Evolutionary conservation across 306 rosid genomes (phyloP).

Genomic region (Delonix regia): DNA sequence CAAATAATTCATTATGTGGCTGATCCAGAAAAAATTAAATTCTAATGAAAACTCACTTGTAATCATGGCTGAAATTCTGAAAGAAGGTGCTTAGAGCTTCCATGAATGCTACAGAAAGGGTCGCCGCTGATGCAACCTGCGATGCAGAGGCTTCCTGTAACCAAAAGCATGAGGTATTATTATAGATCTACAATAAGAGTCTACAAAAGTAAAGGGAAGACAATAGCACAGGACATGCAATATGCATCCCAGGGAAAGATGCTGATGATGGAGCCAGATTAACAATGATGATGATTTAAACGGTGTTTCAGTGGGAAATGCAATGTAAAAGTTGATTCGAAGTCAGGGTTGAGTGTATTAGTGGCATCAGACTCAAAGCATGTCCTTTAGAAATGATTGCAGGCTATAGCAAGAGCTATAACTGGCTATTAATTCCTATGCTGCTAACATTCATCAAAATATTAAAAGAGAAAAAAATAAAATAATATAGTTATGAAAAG

Average conservation of each 20-base stretch:
- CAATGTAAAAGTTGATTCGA: neutral
- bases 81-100: constrained; percentile 95
- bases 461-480: neutral
- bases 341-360: neutral
- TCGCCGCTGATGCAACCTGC: constrained; percentile 93
- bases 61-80: constrained; percentile 83
- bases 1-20: constrained; percentile 7
- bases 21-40: neutral
- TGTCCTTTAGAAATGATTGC: neutral
- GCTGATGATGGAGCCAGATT: too few species aligned
- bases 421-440: neutral
- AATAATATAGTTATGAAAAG: constrained; percentile 20
- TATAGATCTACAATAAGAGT: constrained; percentile 23
- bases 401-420: neutral
- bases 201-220: neutral
- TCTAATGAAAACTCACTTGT: constrained; percentile 62
- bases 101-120: constrained; percentile 96
- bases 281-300: too few species aligned
- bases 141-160: constrained; percentile 91
- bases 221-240: neutral
- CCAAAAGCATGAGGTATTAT: constrained; percentile 34
- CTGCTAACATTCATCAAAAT: neutral
- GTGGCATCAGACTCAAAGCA: neutral
- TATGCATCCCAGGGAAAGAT: neutral
- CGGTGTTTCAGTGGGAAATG: neutral